phyloP scores from a whole-genome alignment of 306 rosid genomes.

The Adenanthera pavonina region DNA sequence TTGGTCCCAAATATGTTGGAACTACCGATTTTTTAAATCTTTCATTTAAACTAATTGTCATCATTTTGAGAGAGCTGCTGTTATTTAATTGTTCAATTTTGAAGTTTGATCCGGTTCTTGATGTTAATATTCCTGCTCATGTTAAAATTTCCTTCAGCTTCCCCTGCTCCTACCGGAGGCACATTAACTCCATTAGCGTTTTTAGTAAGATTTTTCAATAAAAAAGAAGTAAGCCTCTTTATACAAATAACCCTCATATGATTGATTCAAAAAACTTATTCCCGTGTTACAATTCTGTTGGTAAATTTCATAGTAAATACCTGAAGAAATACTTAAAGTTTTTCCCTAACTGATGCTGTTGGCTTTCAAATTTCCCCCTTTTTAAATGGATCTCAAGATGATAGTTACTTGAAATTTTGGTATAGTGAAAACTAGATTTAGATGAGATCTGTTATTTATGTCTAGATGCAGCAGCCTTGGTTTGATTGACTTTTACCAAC shows the following conservation, averaged over 20 bases:
- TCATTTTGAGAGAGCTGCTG: not conserved
- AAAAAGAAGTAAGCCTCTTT: too few species aligned
- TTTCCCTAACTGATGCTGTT: not conserved
- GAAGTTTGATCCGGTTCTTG: not conserved
- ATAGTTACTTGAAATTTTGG: not conserved
- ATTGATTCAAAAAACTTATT: too few species aligned
- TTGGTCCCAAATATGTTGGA: conserved; percentile 22
- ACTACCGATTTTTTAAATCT: conserved; percentile 3
- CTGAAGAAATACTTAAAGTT: too few species aligned
- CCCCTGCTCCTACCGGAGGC: not conserved
- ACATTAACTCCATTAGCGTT: not conserved
- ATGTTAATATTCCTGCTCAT: not conserved
- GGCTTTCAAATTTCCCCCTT: not conserved
- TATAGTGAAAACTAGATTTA: not conserved
- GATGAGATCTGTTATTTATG: not conserved
- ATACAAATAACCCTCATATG: too few species aligned
- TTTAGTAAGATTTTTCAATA: too few species aligned
- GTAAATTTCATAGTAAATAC: not conserved
- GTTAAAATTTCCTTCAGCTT: not conserved
- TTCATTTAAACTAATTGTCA: not conserved
- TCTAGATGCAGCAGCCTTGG: conserved; percentile 27
- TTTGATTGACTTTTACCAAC: conserved; percentile 42
- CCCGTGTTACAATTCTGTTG: not conserved
- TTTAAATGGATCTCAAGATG: not conserved
- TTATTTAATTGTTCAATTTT: not conserved